Evolutionary conservation across 805 yeast genomes (phyloP).

Genomic region (Debaryomyces prosopidis): DNA sequence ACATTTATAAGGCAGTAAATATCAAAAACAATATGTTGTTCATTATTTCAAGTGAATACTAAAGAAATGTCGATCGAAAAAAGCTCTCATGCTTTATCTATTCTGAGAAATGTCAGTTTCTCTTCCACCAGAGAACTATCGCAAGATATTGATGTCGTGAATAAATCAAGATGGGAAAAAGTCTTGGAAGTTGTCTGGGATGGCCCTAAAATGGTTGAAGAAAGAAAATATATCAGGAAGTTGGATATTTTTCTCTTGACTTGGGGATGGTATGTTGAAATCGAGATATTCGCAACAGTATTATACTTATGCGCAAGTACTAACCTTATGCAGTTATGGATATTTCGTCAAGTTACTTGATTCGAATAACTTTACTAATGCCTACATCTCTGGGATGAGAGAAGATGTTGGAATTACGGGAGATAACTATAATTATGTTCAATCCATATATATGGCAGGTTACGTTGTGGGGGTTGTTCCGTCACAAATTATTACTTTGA

Average conservation of each 20-base stretch:
- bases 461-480: slow-evolving; percentile 61
- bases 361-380: slow-evolving; percentile 11
- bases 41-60: too few relatives aligned
- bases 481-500: slow-evolving; percentile 47
- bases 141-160: background rate
- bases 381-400: slow-evolving; percentile 35
- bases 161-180: slow-evolving; percentile 2
- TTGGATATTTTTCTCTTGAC: slow-evolving; percentile 8
- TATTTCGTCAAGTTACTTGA: slow-evolving; percentile 6
- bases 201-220: slow-evolving; percentile 6
- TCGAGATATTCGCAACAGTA: slow-evolving; percentile 1
- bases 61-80: too few relatives aligned
- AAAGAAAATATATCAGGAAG: slow-evolving; percentile 6
- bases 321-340: background rate
- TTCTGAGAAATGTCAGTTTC: too few relatives aligned
- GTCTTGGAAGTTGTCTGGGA: slow-evolving; percentile 5
- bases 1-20: background rate
- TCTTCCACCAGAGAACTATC: too few relatives aligned
- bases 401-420: slow-evolving; percentile 33
- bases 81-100: too few relatives aligned
- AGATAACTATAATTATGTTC: slow-evolving; percentile 47
- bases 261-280: slow-evolving; percentile 9
- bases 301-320: background rate
- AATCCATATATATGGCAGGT: slow-evolving; percentile 57
- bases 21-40: background rate